These are phyloP conservation scores for Aspergillus nidulans DNA, from an alignment of 495 filamentous ascomycete genomes.

Conservation along the genomic window DNA sequence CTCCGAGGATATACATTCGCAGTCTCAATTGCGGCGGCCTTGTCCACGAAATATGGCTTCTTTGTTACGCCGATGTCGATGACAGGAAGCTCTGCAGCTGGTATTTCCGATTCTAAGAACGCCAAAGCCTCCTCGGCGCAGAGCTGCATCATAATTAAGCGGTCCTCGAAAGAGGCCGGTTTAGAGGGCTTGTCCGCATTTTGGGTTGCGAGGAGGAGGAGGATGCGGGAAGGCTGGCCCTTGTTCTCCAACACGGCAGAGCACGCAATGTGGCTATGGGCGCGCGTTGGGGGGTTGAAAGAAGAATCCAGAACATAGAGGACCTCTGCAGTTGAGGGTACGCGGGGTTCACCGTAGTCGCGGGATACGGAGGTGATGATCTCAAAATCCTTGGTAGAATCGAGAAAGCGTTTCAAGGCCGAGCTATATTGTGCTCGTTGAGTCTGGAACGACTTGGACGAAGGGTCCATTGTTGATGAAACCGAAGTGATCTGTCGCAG, in stretches of 20 bases:
- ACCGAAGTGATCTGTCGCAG: background rate
- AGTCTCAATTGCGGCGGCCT: conserved; percentile 62
- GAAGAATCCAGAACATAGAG: conserved; percentile 90
- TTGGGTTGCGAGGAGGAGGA: conserved; percentile 80
- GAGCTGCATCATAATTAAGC: conserved; percentile 80
- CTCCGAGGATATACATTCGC: conserved; percentile 44
- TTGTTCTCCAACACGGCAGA: conserved; percentile 53
- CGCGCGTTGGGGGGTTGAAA: conserved; percentile 89
- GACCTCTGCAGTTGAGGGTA: conserved; percentile 29
- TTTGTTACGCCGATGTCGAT: conserved; percentile 82
- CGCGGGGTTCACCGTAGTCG: conserved; percentile 10
- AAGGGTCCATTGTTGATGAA: conserved; percentile 21
- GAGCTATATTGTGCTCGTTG: conserved; percentile 32
- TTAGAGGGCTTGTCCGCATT: conserved; percentile 93
- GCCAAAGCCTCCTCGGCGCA: conserved; percentile 63
- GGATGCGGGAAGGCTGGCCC: conserved; percentile 47
- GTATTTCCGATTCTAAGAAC: conserved; percentile 19
- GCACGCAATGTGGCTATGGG: conserved; percentile 71
- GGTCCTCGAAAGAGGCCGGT: conserved; percentile 75
- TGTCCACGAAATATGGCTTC: conserved; percentile 80
- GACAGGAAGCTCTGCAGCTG: conserved; percentile 16
- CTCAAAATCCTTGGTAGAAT: conserved; percentile 52
- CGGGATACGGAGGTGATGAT: conserved; percentile 53
- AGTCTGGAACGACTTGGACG: conserved; percentile 43
- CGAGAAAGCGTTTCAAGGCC: conserved; percentile 53